Evolutionary conservation across 2,329 filamentous ascomycete species (phyloP), one percentile per base, ranked within the genome.

Genomic region (Penicillium italicum): DNA sequence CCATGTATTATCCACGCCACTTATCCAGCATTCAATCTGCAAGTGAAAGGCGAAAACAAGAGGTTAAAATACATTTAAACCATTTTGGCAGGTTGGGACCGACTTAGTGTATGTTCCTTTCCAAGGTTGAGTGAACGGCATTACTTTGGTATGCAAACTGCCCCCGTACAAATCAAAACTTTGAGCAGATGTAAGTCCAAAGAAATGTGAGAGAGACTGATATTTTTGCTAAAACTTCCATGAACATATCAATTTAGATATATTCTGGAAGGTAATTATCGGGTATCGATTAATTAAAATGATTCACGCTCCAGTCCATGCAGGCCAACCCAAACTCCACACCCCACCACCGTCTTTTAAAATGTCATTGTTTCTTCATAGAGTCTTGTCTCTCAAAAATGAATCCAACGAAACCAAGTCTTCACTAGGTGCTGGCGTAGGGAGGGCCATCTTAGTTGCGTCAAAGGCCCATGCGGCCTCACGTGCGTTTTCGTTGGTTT

Each of bases 391-490:
- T 26, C 61, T 64, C 28, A 68, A 47, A 40, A 67, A 65, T 8
- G 68, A 69, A 51, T 64, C 59, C 33, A 66, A 30, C 16, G 66
- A 67, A 11, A 62, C 60, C 34, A 63, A 16, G 14, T 66, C 66
- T 22, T 67, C 66, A 30, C 63, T 63, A 0, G 62, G 56, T 0
- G 60, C 54, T 8, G 63, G 62, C 1, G 56, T 59, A 1, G 72
- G 72, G 31, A 75, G 69, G 1, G 60, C 55, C 4, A 73, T 65
- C 28, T 69, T 64, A 10, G 65, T 66, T 16, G 73, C 73, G 42
- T 75, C 73, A 47, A 72, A 74, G 24, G 68, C 69, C 71, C 72
- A 75, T 40, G 62, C 70, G 11, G 56, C 64, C 45, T 68, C 64
- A 44, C 66, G 69, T 41, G 66, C 62, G 33, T 8, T 42, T 28